Evolutionary conservation across 2,329 filamentous ascomycete species (phyloP).

Genomic region (Lasiodiplodia sp.): DNA sequence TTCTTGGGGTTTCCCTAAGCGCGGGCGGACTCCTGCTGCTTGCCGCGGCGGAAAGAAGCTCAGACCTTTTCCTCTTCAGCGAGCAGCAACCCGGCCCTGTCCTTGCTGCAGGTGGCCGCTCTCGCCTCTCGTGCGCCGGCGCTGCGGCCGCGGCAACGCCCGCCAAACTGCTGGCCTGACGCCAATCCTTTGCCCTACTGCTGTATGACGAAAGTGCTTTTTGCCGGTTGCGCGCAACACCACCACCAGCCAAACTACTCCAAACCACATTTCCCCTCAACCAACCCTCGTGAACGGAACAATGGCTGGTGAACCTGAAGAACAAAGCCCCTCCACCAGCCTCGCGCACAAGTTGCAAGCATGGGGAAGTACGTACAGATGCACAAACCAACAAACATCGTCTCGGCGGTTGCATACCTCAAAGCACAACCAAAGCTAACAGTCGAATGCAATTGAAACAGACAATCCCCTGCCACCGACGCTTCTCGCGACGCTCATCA

Average conservation of each 20-base stretch:
- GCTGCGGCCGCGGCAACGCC: constrained; percentile 12
- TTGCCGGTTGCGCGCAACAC: background rate
- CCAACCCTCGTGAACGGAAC: constrained; percentile 19
- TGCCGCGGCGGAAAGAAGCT: constrained; percentile 4
- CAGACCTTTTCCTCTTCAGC: background rate
- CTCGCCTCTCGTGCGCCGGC: background rate
- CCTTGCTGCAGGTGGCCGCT: constrained; percentile 21
- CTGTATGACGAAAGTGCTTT: constrained; percentile 26
- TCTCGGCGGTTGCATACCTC: background rate
- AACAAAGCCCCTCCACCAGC: constrained; percentile 50
- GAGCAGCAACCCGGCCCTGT: background rate
- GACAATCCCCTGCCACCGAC: constrained; percentile 62
- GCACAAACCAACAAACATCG: too few relatives aligned
- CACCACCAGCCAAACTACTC: background rate
- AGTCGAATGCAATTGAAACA: background rate
- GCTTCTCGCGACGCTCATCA: constrained; percentile 69
- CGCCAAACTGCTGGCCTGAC: constrained; percentile 6
- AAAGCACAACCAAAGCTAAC: background rate
- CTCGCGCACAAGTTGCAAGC: constrained; percentile 55
- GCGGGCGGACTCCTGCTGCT: background rate
- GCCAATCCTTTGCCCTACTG: background rate
- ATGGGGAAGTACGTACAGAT: constrained; percentile 56
- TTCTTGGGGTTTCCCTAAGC: background rate
- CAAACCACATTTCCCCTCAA: background rate
- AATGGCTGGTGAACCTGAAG: constrained; percentile 49